A percentile compares a stretch with the other conserved stretches of the same genome.
phyloP scores from a whole-genome alignment of 306 rosid species.

The Trichosanthes cucumerina region DNA sequence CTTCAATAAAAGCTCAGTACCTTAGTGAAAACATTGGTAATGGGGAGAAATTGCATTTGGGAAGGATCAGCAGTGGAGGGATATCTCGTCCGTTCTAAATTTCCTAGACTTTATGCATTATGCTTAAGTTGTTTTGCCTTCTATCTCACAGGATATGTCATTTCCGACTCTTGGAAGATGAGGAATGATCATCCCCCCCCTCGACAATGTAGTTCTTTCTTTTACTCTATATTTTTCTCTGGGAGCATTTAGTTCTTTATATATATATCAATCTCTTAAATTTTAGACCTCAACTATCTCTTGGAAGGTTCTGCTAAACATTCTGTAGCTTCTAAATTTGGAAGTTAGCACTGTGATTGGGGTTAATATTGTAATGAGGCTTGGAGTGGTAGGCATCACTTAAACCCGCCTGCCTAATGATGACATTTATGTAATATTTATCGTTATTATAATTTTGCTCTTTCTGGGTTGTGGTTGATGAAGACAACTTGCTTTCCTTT shows the following conservation, averaged over 20 bases:
- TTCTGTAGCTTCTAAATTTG: not conserved
- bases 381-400: not conserved
- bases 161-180: not conserved
- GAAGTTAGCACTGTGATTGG: not conserved
- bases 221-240: not conserved
- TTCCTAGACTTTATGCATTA: not conserved
- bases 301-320: not conserved
- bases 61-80: not conserved
- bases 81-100: not conserved
- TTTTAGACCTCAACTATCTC: not conserved
- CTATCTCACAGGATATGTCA: not conserved
- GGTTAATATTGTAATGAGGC: not conserved
- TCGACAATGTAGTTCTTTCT: not conserved
- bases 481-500: not conserved
- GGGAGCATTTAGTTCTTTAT: not conserved
- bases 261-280: not conserved
- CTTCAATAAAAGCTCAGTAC: not conserved
- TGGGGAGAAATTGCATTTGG: not conserved
- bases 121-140: not conserved
- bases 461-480: slow-evolving; percentile 1
- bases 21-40: not conserved
- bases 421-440: not conserved
- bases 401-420: not conserved
- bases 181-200: not conserved
- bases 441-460: not conserved